Conservation (phyloP, 2,329 filamentous ascomycete genomes). For the Delphinella strobiligena region DNA sequence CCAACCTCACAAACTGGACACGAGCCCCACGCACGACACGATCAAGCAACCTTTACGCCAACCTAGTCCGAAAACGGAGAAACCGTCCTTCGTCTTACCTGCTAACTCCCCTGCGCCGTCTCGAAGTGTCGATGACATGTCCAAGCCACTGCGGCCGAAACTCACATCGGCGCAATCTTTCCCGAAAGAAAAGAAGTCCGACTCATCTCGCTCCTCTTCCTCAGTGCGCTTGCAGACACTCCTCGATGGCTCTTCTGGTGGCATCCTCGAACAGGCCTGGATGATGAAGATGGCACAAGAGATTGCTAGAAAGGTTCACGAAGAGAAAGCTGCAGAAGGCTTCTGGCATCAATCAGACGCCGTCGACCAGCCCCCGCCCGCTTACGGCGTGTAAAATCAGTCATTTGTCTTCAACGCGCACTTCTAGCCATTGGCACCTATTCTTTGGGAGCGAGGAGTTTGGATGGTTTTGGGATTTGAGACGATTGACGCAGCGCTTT, state of each 20-base stretch:
- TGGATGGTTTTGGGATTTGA: background rate
- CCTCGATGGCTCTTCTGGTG: slow-evolving; percentile 20
- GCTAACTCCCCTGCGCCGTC: background rate
- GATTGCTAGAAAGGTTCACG: slow-evolving; percentile 75
- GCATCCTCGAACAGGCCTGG: slow-evolving; percentile 70
- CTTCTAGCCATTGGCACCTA: too few relatives aligned
- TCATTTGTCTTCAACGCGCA: too few relatives aligned
- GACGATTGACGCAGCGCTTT: background rate
- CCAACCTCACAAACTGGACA: slow-evolving; percentile 12
- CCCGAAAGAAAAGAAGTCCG: slow-evolving; percentile 3
- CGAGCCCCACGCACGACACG: background rate
- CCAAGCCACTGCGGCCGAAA: slow-evolving; percentile 3
- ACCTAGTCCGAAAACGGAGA: slow-evolving; percentile 4
- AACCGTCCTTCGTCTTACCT: slow-evolving; percentile 2
- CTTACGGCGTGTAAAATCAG: slow-evolving; percentile 20
- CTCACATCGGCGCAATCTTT: slow-evolving; percentile 6
- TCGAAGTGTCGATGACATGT: background rate
- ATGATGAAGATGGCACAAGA: slow-evolving; percentile 90
- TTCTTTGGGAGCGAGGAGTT: background rate
- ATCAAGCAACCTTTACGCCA: background rate
- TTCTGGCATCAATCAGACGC: slow-evolving; percentile 12
- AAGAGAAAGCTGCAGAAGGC: slow-evolving; percentile 52
- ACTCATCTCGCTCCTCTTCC: slow-evolving; percentile 1
- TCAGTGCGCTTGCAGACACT: slow-evolving; percentile 2
- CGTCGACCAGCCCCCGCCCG: slow-evolving; percentile 20